Conservation (phyloP, 106 monocot genomes). For the Posidonia australis region DNA sequence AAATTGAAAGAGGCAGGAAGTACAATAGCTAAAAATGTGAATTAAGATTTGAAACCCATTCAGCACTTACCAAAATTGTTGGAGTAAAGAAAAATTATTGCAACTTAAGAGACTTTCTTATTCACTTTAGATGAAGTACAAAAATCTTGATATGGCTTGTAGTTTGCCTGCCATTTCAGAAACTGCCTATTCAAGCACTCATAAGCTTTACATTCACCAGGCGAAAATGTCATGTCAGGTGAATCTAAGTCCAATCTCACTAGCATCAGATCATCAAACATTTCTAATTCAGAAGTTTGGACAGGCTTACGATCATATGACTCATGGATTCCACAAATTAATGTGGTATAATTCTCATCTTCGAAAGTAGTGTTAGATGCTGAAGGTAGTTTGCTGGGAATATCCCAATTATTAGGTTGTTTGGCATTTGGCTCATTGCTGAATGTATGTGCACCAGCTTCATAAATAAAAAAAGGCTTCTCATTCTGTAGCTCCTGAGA, state of each 20-base stretch:
- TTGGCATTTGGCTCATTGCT: background rate
- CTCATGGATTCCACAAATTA: conserved; percentile 40
- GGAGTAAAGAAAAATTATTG: background rate
- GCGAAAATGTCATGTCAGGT: conserved; percentile 11
- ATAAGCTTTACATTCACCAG: conserved; percentile 29
- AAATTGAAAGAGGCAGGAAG: too few species aligned
- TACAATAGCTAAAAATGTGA: too few species aligned
- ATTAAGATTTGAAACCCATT: too few species aligned
- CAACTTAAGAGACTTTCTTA: background rate
- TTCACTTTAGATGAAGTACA: conserved; percentile 17
- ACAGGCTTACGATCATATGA: conserved; percentile 1
- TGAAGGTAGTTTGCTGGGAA: conserved; percentile 1
- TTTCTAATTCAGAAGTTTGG: conserved; percentile 8
- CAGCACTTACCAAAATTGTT: too few species aligned
- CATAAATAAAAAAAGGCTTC: conserved; percentile 43
- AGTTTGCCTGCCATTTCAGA: conserved; percentile 43
- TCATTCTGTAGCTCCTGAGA: conserved; percentile 24
- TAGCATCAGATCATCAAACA: conserved; percentile 41
- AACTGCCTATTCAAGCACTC: conserved; percentile 42
- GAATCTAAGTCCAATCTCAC: conserved; percentile 44
- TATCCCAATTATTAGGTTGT: conserved; percentile 6
- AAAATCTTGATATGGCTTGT: conserved; percentile 57
- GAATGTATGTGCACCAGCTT: conserved; percentile 1
- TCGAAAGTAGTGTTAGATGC: conserved; percentile 5
- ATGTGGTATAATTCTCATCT: conserved; percentile 46